Percentiles rank a stretch among this genome's conserved stretches.
phyloP scores from a whole-genome alignment of 2,329 filamentous ascomycete species.

The Ceratocystis colombiana region DNA sequence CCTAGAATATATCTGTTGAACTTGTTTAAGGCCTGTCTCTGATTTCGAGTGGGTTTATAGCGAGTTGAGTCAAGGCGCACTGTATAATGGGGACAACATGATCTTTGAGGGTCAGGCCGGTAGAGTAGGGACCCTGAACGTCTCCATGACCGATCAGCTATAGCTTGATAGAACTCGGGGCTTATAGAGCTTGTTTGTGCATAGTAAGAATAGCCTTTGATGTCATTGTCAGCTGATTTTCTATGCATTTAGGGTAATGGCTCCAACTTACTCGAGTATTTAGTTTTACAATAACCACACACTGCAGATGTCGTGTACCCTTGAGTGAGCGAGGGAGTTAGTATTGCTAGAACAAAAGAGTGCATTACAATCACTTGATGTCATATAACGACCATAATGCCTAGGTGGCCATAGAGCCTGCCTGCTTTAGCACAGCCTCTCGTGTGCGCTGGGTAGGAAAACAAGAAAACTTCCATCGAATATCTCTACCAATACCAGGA shows the following conservation, averaged over 20 bases:
- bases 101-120: conserved; percentile 63
- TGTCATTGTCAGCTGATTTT: conserved; percentile 4
- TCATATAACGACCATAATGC: neutral
- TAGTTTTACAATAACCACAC: conserved; percentile 20
- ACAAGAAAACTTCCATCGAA: too few species aligned
- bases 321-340: conserved; percentile 1
- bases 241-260: neutral
- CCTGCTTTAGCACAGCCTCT: neutral
- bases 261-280: conserved; percentile 20
- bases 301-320: conserved; percentile 13
- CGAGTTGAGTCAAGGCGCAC: conserved; percentile 58
- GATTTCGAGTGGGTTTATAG: conserved; percentile 59
- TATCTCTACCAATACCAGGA: too few species aligned
- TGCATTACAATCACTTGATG: neutral
- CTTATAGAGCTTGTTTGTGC: conserved; percentile 51
- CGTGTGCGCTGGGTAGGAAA: neutral
- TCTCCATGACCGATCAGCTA: conserved; percentile 70
- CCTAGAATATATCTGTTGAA: conserved; percentile 65
- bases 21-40: conserved; percentile 64
- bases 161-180: conserved; percentile 56
- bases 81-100: conserved; percentile 89
- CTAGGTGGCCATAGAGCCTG: neutral
- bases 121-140: conserved; percentile 63
- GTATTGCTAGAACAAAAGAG: neutral
- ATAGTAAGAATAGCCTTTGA: conserved; percentile 62